Evolutionary conservation across 2,329 filamentous ascomycete species (phyloP), one percentile per base, ranked within the genome.

Genomic region (Penicillium sp.): DNA sequence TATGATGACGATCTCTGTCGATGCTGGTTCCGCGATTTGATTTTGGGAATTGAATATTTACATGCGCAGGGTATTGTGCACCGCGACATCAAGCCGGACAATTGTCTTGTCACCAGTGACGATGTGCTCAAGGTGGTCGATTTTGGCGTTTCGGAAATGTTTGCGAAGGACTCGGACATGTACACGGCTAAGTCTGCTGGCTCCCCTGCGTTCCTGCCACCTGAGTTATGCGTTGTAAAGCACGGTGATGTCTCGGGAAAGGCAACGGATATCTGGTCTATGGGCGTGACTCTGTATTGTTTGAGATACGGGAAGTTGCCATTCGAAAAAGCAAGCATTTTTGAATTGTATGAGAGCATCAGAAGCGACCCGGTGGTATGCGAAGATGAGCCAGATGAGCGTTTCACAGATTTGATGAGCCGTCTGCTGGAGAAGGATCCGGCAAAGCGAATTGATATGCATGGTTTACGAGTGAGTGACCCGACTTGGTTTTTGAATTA

Each of bases 61-160:
- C 95, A 99, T 76, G 89, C 90, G 0, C 95, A 98, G 75, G 93
- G 93, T 8, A 90, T 98, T 64, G 90, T 97, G 16, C 95, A 99
- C 74, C 87, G 95, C 52, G 95, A 99, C 69, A 97, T 99, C 78
- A 99, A 99, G 76, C 95, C 95, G 0, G 95, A 98, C 74, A 99
- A 99, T 66, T 88, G 96, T 52, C 83, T 99, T 8, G 80, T 99
- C 39, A 96, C 92, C 0, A 84, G 88, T 35, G 93, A 97, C 54
- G 90, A 98, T 67, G 87, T 96, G n/a, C 84, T 99, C 52, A 99
- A 98, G 74, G 89, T 99, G 63, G 92, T 96, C 52, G 95, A 98
- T 74, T 99, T 99, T 80, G 95, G 95, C n/a, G 95, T 98, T 8
- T 98, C 93, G 1, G 93, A 99, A 71, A 97, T 99, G 87, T 99